phyloP scores from a whole-genome alignment of 495 filamentous ascomycete species.

The Friedmanniomyces simplex region DNA sequence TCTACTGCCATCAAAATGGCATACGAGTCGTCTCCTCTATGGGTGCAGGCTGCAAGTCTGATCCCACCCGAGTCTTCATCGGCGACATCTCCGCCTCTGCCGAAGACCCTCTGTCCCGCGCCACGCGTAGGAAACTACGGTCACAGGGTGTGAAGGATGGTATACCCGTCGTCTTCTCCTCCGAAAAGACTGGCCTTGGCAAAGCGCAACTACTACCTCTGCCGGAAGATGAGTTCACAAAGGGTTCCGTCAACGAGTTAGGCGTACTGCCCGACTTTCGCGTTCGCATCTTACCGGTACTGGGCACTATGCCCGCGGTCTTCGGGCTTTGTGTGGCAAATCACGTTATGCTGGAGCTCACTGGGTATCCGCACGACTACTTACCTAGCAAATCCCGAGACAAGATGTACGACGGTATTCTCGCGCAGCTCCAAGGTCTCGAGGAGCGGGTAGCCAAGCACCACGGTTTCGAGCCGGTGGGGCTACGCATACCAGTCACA shows the following conservation, averaged over 20 bases:
- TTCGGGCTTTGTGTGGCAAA: conserved; percentile 89
- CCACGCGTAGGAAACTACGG: conserved; percentile 69
- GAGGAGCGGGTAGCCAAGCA: conserved; percentile 60
- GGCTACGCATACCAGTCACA: conserved; percentile 67
- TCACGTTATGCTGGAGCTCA: conserved; percentile 76
- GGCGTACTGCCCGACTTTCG: conserved; percentile 86
- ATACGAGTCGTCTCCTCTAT: conserved; percentile 85
- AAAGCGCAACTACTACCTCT: conserved; percentile 85
- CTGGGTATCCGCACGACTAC: conserved; percentile 81
- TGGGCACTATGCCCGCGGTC: conserved; percentile 94
- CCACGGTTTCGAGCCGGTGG: conserved; percentile 49
- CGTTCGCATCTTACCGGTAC: conserved; percentile 81
- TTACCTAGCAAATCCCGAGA: conserved; percentile 67
- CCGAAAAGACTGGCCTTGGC: conserved; percentile 79
- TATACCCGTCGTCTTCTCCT: conserved; percentile 86
- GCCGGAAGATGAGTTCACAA: conserved; percentile 75
- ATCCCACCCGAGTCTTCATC: conserved; percentile 83
- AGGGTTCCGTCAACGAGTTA: conserved; percentile 79
- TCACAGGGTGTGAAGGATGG: conserved; percentile 69
- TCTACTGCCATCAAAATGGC: conserved; percentile 68
- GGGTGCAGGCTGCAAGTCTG: conserved; percentile 95
- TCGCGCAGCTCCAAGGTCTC: conserved; percentile 57
- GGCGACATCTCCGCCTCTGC: conserved; percentile 84
- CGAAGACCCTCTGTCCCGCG: conserved; percentile 81
- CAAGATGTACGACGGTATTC: conserved; percentile 80